phyloP scores from a whole-genome alignment of 1,139 yeast genomes.

The Debaryomyces robertsiae region DNA sequence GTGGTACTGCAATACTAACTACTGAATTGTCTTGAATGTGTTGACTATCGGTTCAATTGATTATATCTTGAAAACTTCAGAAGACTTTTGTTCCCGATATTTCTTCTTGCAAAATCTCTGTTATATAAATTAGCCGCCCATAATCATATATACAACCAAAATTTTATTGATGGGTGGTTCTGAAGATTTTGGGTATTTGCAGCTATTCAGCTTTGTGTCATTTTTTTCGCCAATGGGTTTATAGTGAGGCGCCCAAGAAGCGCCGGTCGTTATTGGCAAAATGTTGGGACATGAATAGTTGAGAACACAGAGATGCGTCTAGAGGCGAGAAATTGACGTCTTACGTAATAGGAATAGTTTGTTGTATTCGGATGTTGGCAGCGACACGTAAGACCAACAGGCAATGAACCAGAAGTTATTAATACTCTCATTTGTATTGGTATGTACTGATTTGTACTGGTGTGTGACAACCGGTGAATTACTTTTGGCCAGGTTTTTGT shows the following conservation, averaged over 20 bases:
- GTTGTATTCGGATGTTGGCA: background rate
- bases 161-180: slow-evolving; percentile 10
- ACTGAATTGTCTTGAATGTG: background rate
- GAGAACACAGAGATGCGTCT: background rate
- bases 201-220: slow-evolving; percentile 5
- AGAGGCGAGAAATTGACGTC: background rate
- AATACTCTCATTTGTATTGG: too few species aligned
- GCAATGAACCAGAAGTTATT: background rate
- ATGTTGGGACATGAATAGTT: slow-evolving; percentile 5
- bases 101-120: background rate
- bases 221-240: background rate
- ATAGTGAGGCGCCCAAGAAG: too few species aligned
- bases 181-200: slow-evolving; percentile 10
- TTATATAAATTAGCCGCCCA: slow-evolving; percentile 8
- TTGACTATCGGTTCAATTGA: slow-evolving; percentile 4
- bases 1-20: slow-evolving; percentile 8
- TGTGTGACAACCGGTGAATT: background rate
- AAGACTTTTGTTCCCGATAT: too few species aligned
- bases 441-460: too few species aligned
- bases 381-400: background rate
- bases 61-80: slow-evolving; percentile 2
- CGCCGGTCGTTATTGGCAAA: background rate
- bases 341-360: background rate
- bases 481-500: background rate
- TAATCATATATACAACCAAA: slow-evolving; percentile 4